Percentiles rank a stretch among this genome's conserved stretches.
phyloP scores from a whole-genome alignment of 192 early-diverging fungal species.

The Lobosporangium transversale region DNA sequence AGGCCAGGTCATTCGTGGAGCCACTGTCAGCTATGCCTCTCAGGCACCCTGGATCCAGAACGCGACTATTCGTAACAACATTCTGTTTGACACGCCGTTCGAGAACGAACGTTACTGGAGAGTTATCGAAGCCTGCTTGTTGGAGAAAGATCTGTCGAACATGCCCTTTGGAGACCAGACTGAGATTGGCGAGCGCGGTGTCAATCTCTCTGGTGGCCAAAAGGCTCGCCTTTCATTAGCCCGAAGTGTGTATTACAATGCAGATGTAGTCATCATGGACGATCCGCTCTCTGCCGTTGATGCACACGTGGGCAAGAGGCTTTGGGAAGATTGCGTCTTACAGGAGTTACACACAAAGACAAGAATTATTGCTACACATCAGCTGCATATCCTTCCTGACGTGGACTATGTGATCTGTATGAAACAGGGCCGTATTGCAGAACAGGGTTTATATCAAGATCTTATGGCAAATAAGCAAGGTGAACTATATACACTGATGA shows the following conservation, averaged over 20 bases:
- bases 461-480: slow-evolving; percentile 71
- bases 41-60: slow-evolving; percentile 94
- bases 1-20: slow-evolving; percentile 69
- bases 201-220: slow-evolving; percentile 89
- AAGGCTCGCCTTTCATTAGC: slow-evolving; percentile 89
- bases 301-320: slow-evolving; percentile 68
- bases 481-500: slow-evolving; percentile 72
- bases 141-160: slow-evolving; percentile 63
- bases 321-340: slow-evolving; percentile 44
- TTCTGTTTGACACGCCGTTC: slow-evolving; percentile 73
- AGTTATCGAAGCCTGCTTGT: slow-evolving; percentile 67
- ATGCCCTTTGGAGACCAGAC: slow-evolving; percentile 68
- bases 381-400: slow-evolving; percentile 77
- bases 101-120: slow-evolving; percentile 61
- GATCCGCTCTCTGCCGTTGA: slow-evolving; percentile 94
- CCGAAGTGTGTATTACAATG: slow-evolving; percentile 81
- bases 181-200: slow-evolving; percentile 82
- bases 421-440: slow-evolving; percentile 72
- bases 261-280: slow-evolving; percentile 79
- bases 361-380: slow-evolving; percentile 86
- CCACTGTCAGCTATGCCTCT: slow-evolving; percentile 78
- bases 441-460: slow-evolving; percentile 71
- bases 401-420: slow-evolving; percentile 78
- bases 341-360: slow-evolving; percentile 67
- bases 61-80: slow-evolving; percentile 73